A percentile compares a stretch with the other conserved stretches of the same genome.
Conservation (phyloP, 176 grass and related monocot genomes). For the Aegilops sharonensis region DNA sequence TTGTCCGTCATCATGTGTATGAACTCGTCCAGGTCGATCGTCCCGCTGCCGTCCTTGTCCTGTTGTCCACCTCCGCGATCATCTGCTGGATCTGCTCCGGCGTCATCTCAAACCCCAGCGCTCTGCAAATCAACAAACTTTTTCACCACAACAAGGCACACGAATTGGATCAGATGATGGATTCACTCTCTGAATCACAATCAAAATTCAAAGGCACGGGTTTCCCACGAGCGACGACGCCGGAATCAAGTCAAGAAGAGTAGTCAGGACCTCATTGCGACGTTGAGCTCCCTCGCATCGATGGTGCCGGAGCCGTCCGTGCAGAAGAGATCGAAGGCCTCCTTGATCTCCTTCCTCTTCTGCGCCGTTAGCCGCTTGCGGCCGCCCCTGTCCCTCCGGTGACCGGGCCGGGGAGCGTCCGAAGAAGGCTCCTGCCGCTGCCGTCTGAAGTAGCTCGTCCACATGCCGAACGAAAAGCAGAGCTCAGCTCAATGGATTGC, state of each 20-base stretch:
- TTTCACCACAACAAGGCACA: not conserved
- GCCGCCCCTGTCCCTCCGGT: slow-evolving; percentile 20
- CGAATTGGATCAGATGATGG: not conserved
- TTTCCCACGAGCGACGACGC: not conserved
- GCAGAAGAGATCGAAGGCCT: slow-evolving; percentile 82
- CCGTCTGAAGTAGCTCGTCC: slow-evolving; percentile 18
- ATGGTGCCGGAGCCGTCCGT: slow-evolving; percentile 77
- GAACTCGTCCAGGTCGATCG: slow-evolving; percentile 90
- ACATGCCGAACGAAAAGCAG: not conserved
- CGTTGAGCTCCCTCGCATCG: slow-evolving; percentile 64
- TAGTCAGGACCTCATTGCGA: slow-evolving; percentile 62
- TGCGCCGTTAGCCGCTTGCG: slow-evolving; percentile 42
- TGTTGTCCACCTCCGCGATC: slow-evolving; percentile 90
- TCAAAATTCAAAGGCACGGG: no score
- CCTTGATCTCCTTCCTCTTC: slow-evolving; percentile 76
- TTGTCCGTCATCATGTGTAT: slow-evolving; percentile 84
- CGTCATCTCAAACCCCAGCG: slow-evolving; percentile 83
- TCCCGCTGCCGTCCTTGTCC: slow-evolving; percentile 73
- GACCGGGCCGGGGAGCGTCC: not conserved
- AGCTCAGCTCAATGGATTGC: not conserved
- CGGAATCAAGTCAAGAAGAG: not conserved
- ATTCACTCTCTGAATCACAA: not conserved
- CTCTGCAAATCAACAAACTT: slow-evolving; percentile 37
- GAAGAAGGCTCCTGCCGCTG: not conserved
- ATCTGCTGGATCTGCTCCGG: slow-evolving; percentile 75